Conservation (phyloP, 2,329 filamentous ascomycete species). For the Aspergillus candidus region DNA sequence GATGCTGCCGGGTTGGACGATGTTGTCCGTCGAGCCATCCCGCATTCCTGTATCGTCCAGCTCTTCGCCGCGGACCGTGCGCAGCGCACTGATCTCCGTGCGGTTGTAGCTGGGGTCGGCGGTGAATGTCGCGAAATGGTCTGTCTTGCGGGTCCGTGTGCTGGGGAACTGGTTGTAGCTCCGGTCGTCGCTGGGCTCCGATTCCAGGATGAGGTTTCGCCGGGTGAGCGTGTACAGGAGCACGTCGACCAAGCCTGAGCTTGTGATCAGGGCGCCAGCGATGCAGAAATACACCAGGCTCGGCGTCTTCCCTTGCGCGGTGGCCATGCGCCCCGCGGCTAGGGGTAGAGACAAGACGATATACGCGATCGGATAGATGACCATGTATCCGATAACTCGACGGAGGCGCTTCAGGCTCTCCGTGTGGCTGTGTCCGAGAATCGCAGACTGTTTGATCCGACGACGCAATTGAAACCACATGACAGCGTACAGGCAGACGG, state of each 20-base stretch:
- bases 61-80: conserved; percentile 11
- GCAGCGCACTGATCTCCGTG: conserved; percentile 18
- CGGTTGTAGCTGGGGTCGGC: conserved; percentile 19
- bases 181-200: conserved; percentile 38
- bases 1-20: conserved; percentile 28
- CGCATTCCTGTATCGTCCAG: conserved; percentile 27
- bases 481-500: conserved; percentile 44
- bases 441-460: conserved; percentile 36
- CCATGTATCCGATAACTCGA: conserved; percentile 43
- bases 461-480: conserved; percentile 46
- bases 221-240: conserved; percentile 54
- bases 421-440: conserved; percentile 30
- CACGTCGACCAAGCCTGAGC: conserved; percentile 55
- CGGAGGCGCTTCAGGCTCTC: conserved; percentile 35
- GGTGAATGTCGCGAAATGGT: conserved; percentile 28
- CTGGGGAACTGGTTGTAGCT: conserved; percentile 28
- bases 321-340: conserved; percentile 45
- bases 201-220: conserved; percentile 49
- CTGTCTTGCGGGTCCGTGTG: conserved; percentile 20
- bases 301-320: conserved; percentile 28
- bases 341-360: conserved; percentile 59
- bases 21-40: conserved; percentile 43
- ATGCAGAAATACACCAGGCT: conserved; percentile 44
- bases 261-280: conserved; percentile 52
- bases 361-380: conserved; percentile 49